Base-by-base conservation (phyloP, 306 rosid species). In the Quercus variabilis region DNA sequence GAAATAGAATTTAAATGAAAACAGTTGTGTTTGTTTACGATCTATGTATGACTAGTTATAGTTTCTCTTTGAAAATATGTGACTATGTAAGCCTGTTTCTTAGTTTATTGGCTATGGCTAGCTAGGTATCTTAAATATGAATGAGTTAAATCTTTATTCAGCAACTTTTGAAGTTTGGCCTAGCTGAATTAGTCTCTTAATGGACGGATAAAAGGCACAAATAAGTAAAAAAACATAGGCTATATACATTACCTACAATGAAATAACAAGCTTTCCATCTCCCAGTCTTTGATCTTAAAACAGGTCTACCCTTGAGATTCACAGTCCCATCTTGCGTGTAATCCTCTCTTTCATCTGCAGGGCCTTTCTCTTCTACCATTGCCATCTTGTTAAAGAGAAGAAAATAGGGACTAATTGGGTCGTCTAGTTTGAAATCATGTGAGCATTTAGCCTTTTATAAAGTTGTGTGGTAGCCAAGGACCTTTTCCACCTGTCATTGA, bases 181-280 rank as follows among this genome's bases (percentile, higher is more conserved):
- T 41, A 7, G 49, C 49, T 41, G 49, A 41, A 41, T 41, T 41
- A 41, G 11, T 41, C 10, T 41, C 19, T 56, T 9, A n/a, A 56
- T 56, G 26, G 57, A 41, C 7, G 11, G 11, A 3, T 57, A 21
- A 14, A 23, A 26, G 28, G 25, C 68, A 3, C 10, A 4, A 41
- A 31, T 4, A 31, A 31, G 35, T 31, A 4, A 31, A 59, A 6
- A 23, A 1, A 23, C 5, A 26, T 30, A 6, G 46, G 23, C 46
- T 14, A 31, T 5, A 31, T 20, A 23, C 9, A 58, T 65, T 65
- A 75, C 82, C 88, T 31, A 82, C 86, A 65, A 85, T 79, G 79
- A 82, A 82, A 63, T 77, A 85, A 57, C 88, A 85, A 59, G 86
- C 86, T 69, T 13, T 71, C 88, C 88, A 82, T 79, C 77, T 59